Conservation (phyloP, 2,329 filamentous ascomycete species). For the Penicillium sp. region DNA sequence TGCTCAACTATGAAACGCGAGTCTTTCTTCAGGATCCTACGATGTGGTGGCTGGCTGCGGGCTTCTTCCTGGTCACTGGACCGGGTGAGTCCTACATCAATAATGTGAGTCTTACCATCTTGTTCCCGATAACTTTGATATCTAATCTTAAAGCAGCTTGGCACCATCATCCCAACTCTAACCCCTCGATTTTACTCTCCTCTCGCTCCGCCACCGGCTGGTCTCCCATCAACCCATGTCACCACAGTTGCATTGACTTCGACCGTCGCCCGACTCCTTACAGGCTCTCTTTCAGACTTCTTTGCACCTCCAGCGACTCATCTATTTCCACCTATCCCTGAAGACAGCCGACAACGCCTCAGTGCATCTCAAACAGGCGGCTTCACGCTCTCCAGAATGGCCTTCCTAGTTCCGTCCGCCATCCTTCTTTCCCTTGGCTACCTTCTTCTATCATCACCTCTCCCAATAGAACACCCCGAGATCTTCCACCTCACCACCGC, state of each 20-base stretch:
- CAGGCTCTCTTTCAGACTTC: conserved; percentile 83
- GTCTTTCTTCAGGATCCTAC: conserved; percentile 82
- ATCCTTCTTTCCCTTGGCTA: conserved; percentile 73
- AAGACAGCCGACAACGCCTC: conserved; percentile 34
- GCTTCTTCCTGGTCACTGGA: conserved; percentile 89
- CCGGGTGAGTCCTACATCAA: conserved; percentile 98
- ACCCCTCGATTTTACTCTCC: conserved; percentile 61
- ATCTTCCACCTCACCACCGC: conserved; percentile 85
- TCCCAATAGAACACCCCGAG: conserved; percentile 72
- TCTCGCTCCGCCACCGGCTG: conserved; percentile 53
- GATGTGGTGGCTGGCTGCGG: conserved; percentile 91
- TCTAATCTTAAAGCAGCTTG: conserved; percentile 50
- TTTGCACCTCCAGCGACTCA: conserved; percentile 68
- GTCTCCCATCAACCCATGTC: conserved; percentile 74
- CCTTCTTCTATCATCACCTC: conserved; percentile 72
- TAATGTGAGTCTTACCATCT: conserved; percentile 54
- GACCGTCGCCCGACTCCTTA: conserved; percentile 84
- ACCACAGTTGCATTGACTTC: conserved; percentile 88
- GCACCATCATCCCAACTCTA: conserved; percentile 86
- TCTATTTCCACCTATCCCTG: conserved; percentile 53
- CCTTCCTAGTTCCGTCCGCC: conserved; percentile 74
- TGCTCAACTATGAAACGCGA: conserved; percentile 86
- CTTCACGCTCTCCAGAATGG: conserved; percentile 70
- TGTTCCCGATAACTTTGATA: background rate
- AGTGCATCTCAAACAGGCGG: conserved; percentile 30